Conservation (phyloP, 805 yeast species). For the Yarrowia osloensis region DNA sequence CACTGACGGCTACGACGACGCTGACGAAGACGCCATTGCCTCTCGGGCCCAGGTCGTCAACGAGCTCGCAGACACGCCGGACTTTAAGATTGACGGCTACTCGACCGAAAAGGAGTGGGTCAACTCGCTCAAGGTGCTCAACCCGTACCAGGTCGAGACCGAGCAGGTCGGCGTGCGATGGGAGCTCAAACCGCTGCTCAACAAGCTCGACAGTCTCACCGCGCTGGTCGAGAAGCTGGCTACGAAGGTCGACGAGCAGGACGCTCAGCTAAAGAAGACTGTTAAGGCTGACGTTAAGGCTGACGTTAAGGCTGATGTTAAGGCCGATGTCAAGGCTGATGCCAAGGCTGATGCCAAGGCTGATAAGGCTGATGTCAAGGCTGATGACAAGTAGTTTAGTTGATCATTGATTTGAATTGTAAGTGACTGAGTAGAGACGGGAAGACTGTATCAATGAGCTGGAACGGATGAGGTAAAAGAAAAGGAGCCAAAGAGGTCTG, state of each 20-base stretch:
- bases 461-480: no score
- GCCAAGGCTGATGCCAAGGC: no score
- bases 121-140: conserved; percentile 50
- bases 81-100: conserved; percentile 69
- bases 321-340: no score
- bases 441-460: no score
- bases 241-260: conserved; percentile 1
- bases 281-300: no score
- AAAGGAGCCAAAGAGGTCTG: no score
- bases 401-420: no score
- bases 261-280: background rate
- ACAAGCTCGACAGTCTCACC: conserved; percentile 34
- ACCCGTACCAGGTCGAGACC: conserved; percentile 46
- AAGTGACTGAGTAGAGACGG: no score
- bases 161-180: conserved; percentile 34
- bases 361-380: no score
- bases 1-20: conserved; percentile 64
- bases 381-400: no score
- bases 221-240: conserved; percentile 31
- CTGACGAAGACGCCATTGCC: conserved; percentile 35
- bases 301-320: no score
- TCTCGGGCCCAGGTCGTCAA: conserved; percentile 51
- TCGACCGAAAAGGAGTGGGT: conserved; percentile 55
- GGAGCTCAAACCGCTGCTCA: conserved; percentile 34
- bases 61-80: conserved; percentile 54